A percentile compares a stretch with the other conserved stretches of the same genome.
phyloP scores from a whole-genome alignment of 306 rosid genomes.

The Vicia faba region DNA sequence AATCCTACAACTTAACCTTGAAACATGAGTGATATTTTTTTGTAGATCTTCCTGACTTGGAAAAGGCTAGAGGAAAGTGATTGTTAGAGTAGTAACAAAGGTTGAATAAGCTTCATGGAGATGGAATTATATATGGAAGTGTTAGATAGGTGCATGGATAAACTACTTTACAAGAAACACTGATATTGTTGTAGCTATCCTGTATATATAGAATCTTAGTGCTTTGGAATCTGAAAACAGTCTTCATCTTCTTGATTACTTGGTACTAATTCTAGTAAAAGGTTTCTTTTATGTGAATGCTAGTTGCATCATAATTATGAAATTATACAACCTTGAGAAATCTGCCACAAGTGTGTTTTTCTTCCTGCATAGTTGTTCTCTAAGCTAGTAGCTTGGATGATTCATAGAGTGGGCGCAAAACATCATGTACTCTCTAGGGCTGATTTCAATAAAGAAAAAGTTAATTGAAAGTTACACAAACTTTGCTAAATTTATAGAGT shows the following conservation, averaged over 20 bases:
- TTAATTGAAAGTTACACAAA: no score
- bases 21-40: constrained; percentile 55
- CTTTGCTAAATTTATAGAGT: no score
- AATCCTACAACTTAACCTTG: constrained; percentile 63
- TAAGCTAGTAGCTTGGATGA: no score
- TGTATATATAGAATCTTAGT: constrained; percentile 42
- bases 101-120: constrained; percentile 28
- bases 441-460: no score
- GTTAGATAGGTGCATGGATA: constrained; percentile 30
- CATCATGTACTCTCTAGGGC: no score
- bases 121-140: constrained; percentile 33
- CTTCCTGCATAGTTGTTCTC: no score
- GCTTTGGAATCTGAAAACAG: constrained; percentile 28
- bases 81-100: constrained; percentile 13
- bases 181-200: constrained; percentile 27
- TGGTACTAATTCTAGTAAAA: constrained; percentile 28
- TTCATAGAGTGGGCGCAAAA: no score
- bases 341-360: no score
- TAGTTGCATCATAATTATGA: constrained; percentile 16
- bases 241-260: constrained; percentile 26
- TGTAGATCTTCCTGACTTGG: constrained; percentile 95
- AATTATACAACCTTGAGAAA: no score
- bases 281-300: constrained; percentile 26
- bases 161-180: no score
- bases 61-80: constrained; percentile 72